Percentiles rank a stretch among this genome's conserved stretches.
phyloP scores from a whole-genome alignment of 805 yeast species.

The Yarrowia yakushimensis region DNA sequence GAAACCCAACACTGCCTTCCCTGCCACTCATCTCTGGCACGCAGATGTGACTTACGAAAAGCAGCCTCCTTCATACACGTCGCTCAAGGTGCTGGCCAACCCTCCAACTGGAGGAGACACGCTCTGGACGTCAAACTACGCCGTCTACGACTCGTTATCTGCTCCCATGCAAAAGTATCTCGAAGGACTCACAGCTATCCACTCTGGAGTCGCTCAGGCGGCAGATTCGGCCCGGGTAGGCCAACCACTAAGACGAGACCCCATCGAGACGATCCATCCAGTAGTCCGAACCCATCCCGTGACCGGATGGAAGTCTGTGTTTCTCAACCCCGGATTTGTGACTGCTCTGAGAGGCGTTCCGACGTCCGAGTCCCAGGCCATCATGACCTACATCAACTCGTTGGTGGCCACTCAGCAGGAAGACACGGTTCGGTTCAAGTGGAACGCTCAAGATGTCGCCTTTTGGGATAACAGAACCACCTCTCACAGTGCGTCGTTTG shows the following conservation, averaged over 20 bases:
- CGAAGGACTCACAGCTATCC: slow-evolving; percentile 54
- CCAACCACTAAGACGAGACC: slow-evolving; percentile 48
- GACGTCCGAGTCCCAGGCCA: slow-evolving; percentile 58
- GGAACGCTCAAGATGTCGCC: slow-evolving; percentile 52
- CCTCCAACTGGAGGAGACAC: slow-evolving; percentile 70
- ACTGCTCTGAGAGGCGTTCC: slow-evolving; percentile 64
- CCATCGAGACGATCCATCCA: slow-evolving; percentile 44
- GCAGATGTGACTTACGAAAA: slow-evolving; percentile 54
- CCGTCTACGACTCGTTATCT: slow-evolving; percentile 62
- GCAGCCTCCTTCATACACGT: slow-evolving; percentile 53
- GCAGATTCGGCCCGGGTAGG: slow-evolving; percentile 11
- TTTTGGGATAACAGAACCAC: slow-evolving; percentile 54
- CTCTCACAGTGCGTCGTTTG: slow-evolving; percentile 50
- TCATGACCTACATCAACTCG: slow-evolving; percentile 51
- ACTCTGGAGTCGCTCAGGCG: slow-evolving; percentile 44
- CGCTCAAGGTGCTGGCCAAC: slow-evolving; percentile 48
- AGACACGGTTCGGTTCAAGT: slow-evolving; percentile 49
- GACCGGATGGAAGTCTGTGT: slow-evolving; percentile 47
- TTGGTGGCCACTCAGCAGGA: slow-evolving; percentile 48
- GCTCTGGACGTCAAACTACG: slow-evolving; percentile 56
- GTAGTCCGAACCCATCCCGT: slow-evolving; percentile 51
- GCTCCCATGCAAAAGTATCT: slow-evolving; percentile 54
- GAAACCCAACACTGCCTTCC: slow-evolving; percentile 6
- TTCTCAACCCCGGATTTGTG: slow-evolving; percentile 46
- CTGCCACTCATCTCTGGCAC: slow-evolving; percentile 41